Percentiles rank a stretch among this genome's conserved stretches.
Conservation (phyloP, 2,329 filamentous ascomycete genomes). For the Claviceps citrina region DNA sequence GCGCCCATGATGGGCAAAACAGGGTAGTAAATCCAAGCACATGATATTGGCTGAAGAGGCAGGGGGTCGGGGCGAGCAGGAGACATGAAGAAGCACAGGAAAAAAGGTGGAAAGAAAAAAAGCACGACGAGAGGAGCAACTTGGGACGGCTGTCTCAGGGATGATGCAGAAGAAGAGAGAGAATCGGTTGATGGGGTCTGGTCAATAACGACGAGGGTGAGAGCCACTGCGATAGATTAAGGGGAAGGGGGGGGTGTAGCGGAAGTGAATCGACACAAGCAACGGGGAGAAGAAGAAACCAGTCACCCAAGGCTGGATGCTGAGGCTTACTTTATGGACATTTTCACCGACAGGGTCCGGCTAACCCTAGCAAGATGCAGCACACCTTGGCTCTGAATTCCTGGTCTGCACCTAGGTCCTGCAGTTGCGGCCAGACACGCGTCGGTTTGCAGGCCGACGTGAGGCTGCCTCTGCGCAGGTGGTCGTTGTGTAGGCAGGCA, state of each 20-base stretch:
- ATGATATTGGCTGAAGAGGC: background rate
- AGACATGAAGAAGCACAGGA: background rate
- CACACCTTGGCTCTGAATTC: slow-evolving; percentile 1
- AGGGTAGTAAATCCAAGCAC: background rate
- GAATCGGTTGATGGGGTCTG: slow-evolving; percentile 1
- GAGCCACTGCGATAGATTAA: background rate
- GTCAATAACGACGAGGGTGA: background rate
- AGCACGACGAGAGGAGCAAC: too few relatives aligned
- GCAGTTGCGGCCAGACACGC: slow-evolving; percentile 1
- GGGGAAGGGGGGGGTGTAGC: background rate
- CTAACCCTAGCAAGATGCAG: slow-evolving; percentile 15
- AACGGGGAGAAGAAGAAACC: slow-evolving; percentile 6
- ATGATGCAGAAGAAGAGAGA: slow-evolving; percentile 4
- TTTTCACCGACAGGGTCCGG: slow-evolving; percentile 24
- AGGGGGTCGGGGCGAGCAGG: background rate
- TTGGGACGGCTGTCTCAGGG: background rate
- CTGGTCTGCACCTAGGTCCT: slow-evolving; percentile 3
- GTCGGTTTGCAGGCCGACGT: background rate
- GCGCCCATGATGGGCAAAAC: background rate
- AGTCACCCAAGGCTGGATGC: slow-evolving; percentile 3
- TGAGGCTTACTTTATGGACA: slow-evolving; percentile 40
- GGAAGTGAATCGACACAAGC: slow-evolving; percentile 3
- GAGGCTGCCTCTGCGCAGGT: background rate
- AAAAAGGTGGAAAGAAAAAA: background rate
- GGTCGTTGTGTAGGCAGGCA: background rate